phyloP scores from a whole-genome alignment of 1,139 yeast species.

The Williopsis jadinii region DNA sequence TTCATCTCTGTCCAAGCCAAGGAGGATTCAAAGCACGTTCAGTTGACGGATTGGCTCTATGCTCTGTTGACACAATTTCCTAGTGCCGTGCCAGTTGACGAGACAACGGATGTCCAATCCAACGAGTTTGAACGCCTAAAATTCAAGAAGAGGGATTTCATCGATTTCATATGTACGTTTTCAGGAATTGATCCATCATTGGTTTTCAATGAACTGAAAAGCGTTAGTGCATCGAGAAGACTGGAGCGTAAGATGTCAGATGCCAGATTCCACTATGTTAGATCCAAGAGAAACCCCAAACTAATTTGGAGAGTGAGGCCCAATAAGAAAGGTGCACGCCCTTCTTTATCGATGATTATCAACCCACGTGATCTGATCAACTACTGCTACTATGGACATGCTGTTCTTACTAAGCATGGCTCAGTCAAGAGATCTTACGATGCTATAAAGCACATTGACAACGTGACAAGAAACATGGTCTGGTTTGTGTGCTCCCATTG shows the following conservation, averaged over 20 bases:
- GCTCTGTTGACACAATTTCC: neutral
- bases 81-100: neutral
- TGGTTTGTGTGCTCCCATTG: constrained; percentile 1
- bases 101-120: neutral
- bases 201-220: neutral
- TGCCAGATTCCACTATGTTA: neutral
- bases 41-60: constrained; percentile 1
- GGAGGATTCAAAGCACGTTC: neutral
- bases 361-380: neutral
- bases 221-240: neutral
- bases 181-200: too few relatives aligned
- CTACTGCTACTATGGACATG: constrained; percentile 1
- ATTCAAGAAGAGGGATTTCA: constrained; percentile 1
- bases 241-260: constrained; percentile 1
- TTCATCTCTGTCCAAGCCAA: neutral
- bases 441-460: neutral
- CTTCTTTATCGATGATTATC: neutral
- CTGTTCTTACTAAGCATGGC: neutral
- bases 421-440: neutral
- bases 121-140: neutral
- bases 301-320: too few relatives aligned
- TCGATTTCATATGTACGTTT: neutral
- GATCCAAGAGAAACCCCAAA: neutral
- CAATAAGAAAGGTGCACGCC: too few relatives aligned
- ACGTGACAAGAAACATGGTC: constrained; percentile 1